phyloP scores from a whole-genome alignment of 208 protist species.

The Phytomonas sp. region DNA sequence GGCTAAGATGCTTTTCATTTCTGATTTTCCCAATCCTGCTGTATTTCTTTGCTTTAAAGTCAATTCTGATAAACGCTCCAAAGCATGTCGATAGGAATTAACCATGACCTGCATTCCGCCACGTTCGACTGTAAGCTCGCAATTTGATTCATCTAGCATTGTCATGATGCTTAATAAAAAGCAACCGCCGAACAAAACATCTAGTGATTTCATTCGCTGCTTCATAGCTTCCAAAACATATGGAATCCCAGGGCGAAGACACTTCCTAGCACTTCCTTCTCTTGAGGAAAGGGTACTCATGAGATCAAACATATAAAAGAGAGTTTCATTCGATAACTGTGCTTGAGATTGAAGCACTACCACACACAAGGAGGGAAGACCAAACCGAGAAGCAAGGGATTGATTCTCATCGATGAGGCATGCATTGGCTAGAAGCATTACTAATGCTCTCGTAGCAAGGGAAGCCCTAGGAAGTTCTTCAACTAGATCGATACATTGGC shows the following conservation, averaged over 20 bases:
- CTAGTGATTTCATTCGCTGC: constrained; percentile 30
- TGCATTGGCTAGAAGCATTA: constrained; percentile 48
- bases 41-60: not conserved
- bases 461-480: constrained; percentile 23
- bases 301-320: constrained; percentile 68
- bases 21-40: not conserved
- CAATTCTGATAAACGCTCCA: not conserved
- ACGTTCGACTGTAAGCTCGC: constrained; percentile 42
- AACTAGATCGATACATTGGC: constrained; percentile 40
- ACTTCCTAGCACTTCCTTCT: constrained; percentile 27
- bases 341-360: constrained; percentile 43
- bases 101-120: constrained; percentile 61
- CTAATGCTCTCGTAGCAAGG: constrained; percentile 21
- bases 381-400: constrained; percentile 33
- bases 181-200: constrained; percentile 50
- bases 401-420: constrained; percentile 66
- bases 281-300: constrained; percentile 56
- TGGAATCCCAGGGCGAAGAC: constrained; percentile 58
- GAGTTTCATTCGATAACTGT: constrained; percentile 30
- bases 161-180: constrained; percentile 54
- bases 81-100: constrained; percentile 18
- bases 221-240: constrained; percentile 46
- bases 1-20: not conserved
- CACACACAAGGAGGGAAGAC: constrained; percentile 45
- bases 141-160: constrained; percentile 55